phyloP scores from a whole-genome alignment of 305 asterid genomes.

The Solanum hybrid region DNA sequence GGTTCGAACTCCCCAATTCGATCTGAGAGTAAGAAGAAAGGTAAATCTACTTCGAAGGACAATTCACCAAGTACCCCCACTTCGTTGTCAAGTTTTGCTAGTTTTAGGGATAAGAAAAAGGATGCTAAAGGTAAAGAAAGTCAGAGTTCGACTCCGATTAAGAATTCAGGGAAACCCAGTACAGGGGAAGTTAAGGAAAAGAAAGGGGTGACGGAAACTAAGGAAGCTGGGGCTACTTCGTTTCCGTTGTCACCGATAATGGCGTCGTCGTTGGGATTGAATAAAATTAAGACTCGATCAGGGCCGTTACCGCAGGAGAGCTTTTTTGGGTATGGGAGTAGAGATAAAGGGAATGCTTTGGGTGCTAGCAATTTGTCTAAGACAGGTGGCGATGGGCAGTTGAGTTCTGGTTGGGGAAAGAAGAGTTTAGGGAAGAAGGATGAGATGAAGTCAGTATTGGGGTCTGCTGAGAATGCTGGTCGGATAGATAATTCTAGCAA shows the following conservation, averaged over 20 bases:
- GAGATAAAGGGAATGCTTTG: conserved; percentile 56
- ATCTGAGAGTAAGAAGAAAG: conserved; percentile 70
- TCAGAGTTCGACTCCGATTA: neutral
- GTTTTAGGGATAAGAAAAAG: conserved; percentile 42
- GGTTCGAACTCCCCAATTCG: conserved; percentile 88
- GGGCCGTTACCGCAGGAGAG: conserved; percentile 99
- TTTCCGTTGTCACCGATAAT: conserved; percentile 76
- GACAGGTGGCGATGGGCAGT: conserved; percentile 34
- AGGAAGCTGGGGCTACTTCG: conserved; percentile 19
- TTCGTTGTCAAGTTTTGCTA: conserved; percentile 14
- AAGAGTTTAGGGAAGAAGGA: conserved; percentile 22
- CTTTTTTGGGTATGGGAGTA: conserved; percentile 65
- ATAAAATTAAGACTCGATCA: conserved; percentile 95
- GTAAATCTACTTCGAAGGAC: conserved; percentile 58
- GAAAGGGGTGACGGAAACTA: conserved; percentile 25
- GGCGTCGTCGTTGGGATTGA: conserved; percentile 95
- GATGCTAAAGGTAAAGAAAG: conserved; percentile 41
- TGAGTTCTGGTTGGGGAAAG: conserved; percentile 28
- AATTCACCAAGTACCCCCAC: conserved; percentile 33
- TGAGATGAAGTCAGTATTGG: conserved; percentile 32
- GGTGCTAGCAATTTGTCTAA: conserved; percentile 84
- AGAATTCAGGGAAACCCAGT: conserved; percentile 26
- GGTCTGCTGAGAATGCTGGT: conserved; percentile 19
- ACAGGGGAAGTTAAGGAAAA: conserved; percentile 29
- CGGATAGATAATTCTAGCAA: conserved; percentile 18